Base-by-base conservation (phyloP, 2,329 filamentous ascomycete genomes). In the Mycocentrospora acerina region DNA sequence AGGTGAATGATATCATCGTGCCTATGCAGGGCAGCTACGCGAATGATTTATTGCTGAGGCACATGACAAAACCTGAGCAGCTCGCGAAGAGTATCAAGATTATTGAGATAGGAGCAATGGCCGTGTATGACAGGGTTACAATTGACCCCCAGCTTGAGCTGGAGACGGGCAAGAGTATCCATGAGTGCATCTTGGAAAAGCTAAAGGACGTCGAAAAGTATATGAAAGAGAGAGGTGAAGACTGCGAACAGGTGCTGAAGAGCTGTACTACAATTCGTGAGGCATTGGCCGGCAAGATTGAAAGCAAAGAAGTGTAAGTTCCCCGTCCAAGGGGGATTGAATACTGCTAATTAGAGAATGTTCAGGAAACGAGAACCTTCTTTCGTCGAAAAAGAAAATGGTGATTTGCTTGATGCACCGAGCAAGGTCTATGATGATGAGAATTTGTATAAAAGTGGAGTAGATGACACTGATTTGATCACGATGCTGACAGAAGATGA, bases 51-150 rank as follows among this genome's bases (percentile, higher is more conserved):
- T 11, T 38, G 2, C 35, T 61, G 10, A 38, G 38, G n/a, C 51
- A 52, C n/a, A 64, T 66, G 57, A 43, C 32, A 9, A 35, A 33
- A 6, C 35, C 40, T 5, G 42, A 48, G 2, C 49, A 59, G 28
- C 32, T 51, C 4, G 34, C 33, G 11, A 34, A 45, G 12, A 63
- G 61, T 32, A 32, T 34, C 7, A 46, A 46, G 11, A 44, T 66
- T 16, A 59, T 66, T 25, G 54, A 66, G 30, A 51, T 66, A 11
- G 62, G 62, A 7, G 58, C 59, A 4, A 51, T 64, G 43, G 50
- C 48, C 18, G 56, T 60, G 12, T 17, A 53, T 16, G 45, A 43
- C 4, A 40, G 31, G 4, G 18, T 14, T 3, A 36, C 32, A 12
- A 15, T 48, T 14, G 38, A 44, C 15, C 36, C 42, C 9, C 30